Evolutionary conservation across 257 asterid genomes (phyloP).

Genomic region (Solanum peruvianum): DNA sequence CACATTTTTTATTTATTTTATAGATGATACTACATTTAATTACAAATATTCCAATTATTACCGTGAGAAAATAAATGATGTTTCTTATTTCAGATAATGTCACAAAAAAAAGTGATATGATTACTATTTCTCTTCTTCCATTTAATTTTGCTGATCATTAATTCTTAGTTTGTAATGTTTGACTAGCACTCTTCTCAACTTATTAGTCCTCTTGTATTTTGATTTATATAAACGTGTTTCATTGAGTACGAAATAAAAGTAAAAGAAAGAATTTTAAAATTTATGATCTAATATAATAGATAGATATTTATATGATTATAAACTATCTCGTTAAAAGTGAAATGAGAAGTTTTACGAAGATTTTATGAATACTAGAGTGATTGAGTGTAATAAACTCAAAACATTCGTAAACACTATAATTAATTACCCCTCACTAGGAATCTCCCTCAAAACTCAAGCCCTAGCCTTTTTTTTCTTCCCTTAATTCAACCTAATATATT

Average conservation of each 20-base stretch:
- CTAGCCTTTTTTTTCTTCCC: neutral
- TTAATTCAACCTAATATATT: neutral
- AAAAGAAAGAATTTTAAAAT: neutral
- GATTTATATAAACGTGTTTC: neutral
- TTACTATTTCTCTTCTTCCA: neutral
- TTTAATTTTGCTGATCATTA: neutral
- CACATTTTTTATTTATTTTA: neutral
- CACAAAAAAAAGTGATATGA: neutral
- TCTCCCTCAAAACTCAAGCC: neutral
- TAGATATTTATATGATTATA: neutral
- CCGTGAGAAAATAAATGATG: neutral
- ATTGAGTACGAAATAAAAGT: neutral
- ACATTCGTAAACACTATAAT: neutral
- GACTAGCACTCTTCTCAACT: neutral
- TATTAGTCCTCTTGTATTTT: neutral
- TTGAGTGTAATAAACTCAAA: neutral
- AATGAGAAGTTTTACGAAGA: neutral
- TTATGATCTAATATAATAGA: neutral
- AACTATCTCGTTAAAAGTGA: neutral
- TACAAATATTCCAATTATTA: neutral
- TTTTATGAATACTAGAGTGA: neutral
- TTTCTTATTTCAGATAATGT: neutral
- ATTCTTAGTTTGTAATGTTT: neutral
- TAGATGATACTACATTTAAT: neutral
- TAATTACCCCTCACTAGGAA: neutral